Base-by-base conservation (phyloP, 176 grass and related monocot genomes). In the Echinochloa phyllopogon region DNA sequence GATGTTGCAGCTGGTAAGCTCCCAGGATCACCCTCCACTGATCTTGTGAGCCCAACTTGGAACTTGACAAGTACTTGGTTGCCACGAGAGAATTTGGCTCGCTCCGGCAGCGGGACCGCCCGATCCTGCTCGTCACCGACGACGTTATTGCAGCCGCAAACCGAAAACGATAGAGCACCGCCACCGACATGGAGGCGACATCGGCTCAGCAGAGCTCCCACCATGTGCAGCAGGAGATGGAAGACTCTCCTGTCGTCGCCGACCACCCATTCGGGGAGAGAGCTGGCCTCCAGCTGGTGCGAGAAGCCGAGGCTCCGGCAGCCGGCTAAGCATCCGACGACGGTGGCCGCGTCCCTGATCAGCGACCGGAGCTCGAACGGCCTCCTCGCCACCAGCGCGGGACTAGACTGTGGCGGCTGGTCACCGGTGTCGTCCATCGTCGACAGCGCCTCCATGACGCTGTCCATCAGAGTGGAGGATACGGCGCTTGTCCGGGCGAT, bases 201-300 rank as follows among this genome's bases (percentile, higher is more conserved):
- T 3, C 48, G 56, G 49, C 21, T 40, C 10, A 95, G 45, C 58
- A 92, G 37, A 43, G 50, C 57, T 8, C 75, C 90, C 17, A 90
- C 62, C 69, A 93, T 93, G 52, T 90, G 88, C 75, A 95, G 78
- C 8, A 95, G 63, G 15, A 93, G 78, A 24, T 93, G 90, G 69
- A 91, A 90, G 44, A 93, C 85, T 41, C 90, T 66, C 36, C 48
- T 92, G 29, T 95, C 93, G 24, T 95, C 90, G 51, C 93, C 90
- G n/a, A 95, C 51, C 10, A 93, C 90, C 40, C 68, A 85, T 47
- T 86, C 77, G 0, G 83, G 88, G 45, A 95, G 45, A 2, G 70
- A 33, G 13, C 10, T 43, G 6, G 12, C 37, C 20, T 75, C 79
- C 53, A 57, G 5, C 20, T 80, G 58, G 47, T 76, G 71, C 6